phyloP scores from a whole-genome alignment of 495 filamentous ascomycete species.

The Amphirosellinia nigrospora region DNA sequence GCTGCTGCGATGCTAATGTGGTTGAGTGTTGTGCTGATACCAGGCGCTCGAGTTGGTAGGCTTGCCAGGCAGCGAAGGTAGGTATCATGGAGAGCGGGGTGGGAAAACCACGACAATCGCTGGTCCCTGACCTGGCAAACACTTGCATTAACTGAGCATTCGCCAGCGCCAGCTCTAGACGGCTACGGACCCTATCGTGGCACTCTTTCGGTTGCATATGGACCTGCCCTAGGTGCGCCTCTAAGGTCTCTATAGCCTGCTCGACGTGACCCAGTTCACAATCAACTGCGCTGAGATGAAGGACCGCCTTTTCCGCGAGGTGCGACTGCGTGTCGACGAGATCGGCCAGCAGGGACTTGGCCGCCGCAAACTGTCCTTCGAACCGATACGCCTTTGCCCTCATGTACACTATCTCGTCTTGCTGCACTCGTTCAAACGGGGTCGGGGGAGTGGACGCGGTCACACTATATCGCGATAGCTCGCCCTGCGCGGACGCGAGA shows the following conservation, averaged over 20 bases:
- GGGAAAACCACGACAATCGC: background rate
- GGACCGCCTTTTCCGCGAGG: background rate
- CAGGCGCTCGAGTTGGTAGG: background rate
- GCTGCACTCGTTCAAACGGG: background rate
- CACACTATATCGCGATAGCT: background rate
- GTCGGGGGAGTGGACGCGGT: background rate
- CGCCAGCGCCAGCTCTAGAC: background rate
- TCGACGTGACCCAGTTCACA: background rate
- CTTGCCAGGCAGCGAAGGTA: background rate
- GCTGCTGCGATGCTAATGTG: slow-evolving; percentile 8
- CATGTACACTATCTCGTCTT: background rate
- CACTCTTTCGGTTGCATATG: background rate
- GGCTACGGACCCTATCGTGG: background rate
- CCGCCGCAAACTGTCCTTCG: slow-evolving; percentile 8
- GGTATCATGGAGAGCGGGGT: background rate
- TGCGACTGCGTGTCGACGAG: background rate
- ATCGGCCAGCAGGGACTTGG: background rate
- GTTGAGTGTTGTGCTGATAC: background rate
- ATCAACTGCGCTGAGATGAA: background rate
- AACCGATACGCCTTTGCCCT: background rate
- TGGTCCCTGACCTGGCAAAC: background rate
- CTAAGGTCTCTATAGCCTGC: background rate
- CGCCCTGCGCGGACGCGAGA: background rate
- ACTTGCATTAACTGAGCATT: background rate
- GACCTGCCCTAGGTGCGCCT: background rate